A percentile compares a stretch with the other conserved stretches of the same genome.
These are phyloP conservation scores for Boletus rubroflammeus DNA, from an alignment of 768 basidiomycete species.

Conservation along the genomic window DNA sequence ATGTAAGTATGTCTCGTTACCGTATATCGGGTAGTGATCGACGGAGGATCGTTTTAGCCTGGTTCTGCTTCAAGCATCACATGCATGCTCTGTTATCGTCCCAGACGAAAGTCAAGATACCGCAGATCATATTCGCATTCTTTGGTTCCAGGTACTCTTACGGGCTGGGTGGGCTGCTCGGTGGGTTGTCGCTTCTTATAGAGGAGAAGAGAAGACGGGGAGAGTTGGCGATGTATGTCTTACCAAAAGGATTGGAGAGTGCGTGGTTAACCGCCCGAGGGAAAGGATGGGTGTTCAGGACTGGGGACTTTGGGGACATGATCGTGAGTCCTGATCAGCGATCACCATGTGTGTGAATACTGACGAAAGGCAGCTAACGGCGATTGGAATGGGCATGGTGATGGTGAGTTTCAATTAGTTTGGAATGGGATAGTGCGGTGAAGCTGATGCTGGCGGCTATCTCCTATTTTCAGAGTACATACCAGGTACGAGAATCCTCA, in stretches of 20 bases:
- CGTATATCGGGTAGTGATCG: not conserved
- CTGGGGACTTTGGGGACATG: conserved; percentile 66
- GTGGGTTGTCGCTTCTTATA: conserved; percentile 77
- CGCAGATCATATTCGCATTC: conserved; percentile 47
- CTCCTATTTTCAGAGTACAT: conserved; percentile 54
- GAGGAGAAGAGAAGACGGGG: conserved; percentile 86
- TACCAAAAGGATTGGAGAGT: conserved; percentile 89
- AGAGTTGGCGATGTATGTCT: conserved; percentile 88
- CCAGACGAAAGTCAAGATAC: conserved; percentile 35
- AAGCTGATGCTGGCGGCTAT: conserved; percentile 4
- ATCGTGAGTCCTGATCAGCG: conserved; percentile 42
- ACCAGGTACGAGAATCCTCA: conserved; percentile 47
- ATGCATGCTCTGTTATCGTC: conserved; percentile 48
- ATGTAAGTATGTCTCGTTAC: conserved; percentile 40
- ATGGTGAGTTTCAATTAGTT: conserved; percentile 50
- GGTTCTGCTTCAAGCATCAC: conserved; percentile 65
- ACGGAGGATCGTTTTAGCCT: conserved; percentile 35
- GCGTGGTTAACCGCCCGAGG: conserved; percentile 81
- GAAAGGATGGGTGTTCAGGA: conserved; percentile 68
- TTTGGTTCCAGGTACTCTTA: conserved; percentile 69
- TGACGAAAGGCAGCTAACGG: conserved; percentile 44
- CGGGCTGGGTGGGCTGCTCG: conserved; percentile 68
- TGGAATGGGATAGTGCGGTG: not conserved
- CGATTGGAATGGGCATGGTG: conserved; percentile 87
- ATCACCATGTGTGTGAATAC: not conserved